These are phyloP conservation scores for Begonia fuchsioides DNA, from an alignment of 306 rosid genomes.

Conservation along the genomic window DNA sequence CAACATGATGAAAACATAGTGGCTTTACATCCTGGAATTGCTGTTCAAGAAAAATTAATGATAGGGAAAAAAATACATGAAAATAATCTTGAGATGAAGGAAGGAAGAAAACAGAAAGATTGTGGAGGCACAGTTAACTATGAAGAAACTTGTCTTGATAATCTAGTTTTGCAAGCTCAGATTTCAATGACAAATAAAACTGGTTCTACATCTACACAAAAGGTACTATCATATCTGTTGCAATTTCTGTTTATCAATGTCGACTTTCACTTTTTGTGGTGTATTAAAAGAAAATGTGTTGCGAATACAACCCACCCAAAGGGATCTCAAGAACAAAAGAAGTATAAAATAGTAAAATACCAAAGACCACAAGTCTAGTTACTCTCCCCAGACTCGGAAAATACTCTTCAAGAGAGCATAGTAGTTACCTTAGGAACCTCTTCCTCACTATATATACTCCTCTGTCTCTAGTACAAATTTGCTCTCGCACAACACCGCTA, in stretches of 20 bases:
- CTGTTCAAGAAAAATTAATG: slow-evolving; percentile 11
- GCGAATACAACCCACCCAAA: no score
- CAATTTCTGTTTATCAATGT: slow-evolving; percentile 4
- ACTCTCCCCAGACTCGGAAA: no score
- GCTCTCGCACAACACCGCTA: no score
- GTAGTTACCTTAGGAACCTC: no score
- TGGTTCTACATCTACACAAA: slow-evolving; percentile 11
- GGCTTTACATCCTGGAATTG: slow-evolving; percentile 8
- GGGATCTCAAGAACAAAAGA: no score
- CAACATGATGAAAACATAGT: slow-evolving; percentile 12
- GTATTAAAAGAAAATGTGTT: no score
- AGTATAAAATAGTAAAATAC: no score
- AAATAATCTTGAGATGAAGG: slow-evolving; percentile 9
- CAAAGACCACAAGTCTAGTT: no score
- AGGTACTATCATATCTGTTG: slow-evolving; percentile 21
- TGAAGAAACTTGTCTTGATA: slow-evolving; percentile 11
- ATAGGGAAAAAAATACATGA: slow-evolving; percentile 8
- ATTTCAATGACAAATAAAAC: slow-evolving; percentile 14
- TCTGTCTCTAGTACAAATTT: no score
- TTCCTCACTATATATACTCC: no score
- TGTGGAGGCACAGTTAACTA: slow-evolving; percentile 1
- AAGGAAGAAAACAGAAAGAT: slow-evolving; percentile 5
- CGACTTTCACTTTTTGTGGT: no score
- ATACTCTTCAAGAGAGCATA: no score
- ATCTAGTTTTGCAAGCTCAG: slow-evolving; percentile 13